Evolutionary conservation across 176 grass and related monocot species (phyloP).

Genomic region (Hsuehochloa calcarea): DNA sequence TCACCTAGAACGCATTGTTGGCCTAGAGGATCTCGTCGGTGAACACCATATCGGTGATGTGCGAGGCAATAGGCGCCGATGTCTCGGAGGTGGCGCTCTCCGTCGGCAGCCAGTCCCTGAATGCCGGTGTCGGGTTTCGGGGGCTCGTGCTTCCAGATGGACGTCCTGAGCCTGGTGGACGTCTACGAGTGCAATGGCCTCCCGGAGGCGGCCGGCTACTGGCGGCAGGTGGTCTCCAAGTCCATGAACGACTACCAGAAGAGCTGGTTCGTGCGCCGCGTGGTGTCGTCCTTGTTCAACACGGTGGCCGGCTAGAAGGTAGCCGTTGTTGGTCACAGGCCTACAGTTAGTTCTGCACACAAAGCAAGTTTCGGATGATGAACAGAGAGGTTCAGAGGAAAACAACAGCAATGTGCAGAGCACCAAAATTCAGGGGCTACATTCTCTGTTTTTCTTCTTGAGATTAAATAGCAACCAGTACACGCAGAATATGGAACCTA

Average conservation of each 20-base stretch:
- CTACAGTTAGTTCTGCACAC: too few relatives aligned
- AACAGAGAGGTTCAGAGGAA: too few relatives aligned
- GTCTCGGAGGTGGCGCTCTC: constrained; percentile 50
- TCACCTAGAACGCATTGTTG: constrained; percentile 58
- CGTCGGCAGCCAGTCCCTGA: constrained; percentile 33
- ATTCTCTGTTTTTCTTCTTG: too few relatives aligned
- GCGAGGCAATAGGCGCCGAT: constrained; percentile 57
- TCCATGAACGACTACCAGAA: constrained; percentile 56
- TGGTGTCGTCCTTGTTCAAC: constrained; percentile 59
- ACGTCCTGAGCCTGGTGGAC: constrained; percentile 53
- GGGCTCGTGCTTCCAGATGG: constrained; percentile 44
- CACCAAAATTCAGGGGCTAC: too few relatives aligned
- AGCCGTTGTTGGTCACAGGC: constrained; percentile 9
- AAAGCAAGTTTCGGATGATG: too few relatives aligned
- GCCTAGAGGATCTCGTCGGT: constrained; percentile 58
- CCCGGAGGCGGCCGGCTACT: constrained; percentile 48
- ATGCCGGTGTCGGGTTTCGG: constrained; percentile 60
- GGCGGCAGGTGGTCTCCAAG: constrained; percentile 56
- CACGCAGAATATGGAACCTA: too few relatives aligned
- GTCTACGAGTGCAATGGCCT: background rate
- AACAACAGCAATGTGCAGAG: too few relatives aligned
- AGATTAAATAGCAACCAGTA: too few relatives aligned
- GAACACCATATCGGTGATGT: constrained; percentile 57
- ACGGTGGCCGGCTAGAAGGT: constrained; percentile 63
- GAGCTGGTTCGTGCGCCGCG: constrained; percentile 51